Base-by-base conservation (phyloP, 441 rosid genomes). In the Bruguiera hainesii region DNA sequence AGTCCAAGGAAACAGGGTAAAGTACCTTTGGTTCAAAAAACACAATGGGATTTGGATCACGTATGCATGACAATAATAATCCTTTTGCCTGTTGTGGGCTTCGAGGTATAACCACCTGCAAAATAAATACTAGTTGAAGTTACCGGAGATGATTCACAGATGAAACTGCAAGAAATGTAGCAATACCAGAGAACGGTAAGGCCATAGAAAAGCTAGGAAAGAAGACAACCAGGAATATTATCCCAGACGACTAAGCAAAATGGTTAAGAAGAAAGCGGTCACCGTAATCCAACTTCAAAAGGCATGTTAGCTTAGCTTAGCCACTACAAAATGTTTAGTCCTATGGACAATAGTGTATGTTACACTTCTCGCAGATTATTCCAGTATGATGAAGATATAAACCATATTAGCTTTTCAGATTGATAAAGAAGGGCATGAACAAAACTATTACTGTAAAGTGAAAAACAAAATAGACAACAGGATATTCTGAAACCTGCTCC, bases 1-100 rank as follows among this genome's bases (percentile, higher is more conserved):
- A 64, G 66, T 11, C 39, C 30, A 28, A 50, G 46, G 39, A 19
- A 20, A 62, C 48, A 30, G 31, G 28, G 29, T 50, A 28, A 26
- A 65, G 48, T 72, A 88, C 96, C 88, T 92, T 89, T 33, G 98
- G 98, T 73, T 92, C 96, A 31, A 92, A 92, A 81, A 92, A 92
- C 72, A 92, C 87, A 59, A 89, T 76, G 35, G 98, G 96, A 66
- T 92, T 92, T 68, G 89, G 84, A 82, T 92, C 95, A 63, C 96
- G 88, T 75, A 92, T 88, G 70, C 81, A 75, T 19, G 96, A 88
- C 72, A 92, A 72, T 70, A 92, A 73, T 25, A 92, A 77, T 39
- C 98, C 98, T 76, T 92, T 92, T 23, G 98, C 98, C 75, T 92
- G 86, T 21, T 64, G 60, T 52, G 98, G 98, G 73, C 96, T 88